Evolutionary conservation across 2,329 filamentous ascomycete genomes (phyloP), one percentile per base, ranked within the genome.

Genomic region (Penicillium aurantiogriseum): DNA sequence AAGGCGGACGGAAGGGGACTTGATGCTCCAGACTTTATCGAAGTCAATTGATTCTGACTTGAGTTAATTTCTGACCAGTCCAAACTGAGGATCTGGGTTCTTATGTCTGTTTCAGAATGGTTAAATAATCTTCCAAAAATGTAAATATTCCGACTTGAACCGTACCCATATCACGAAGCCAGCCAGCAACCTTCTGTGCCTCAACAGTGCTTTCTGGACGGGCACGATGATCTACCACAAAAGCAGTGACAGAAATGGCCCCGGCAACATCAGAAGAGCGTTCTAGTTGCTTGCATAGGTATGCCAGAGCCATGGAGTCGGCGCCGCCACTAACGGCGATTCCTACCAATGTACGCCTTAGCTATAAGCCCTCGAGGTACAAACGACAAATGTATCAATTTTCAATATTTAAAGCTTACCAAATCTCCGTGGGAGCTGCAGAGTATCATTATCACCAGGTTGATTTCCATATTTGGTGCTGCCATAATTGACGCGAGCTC

Each of bases 251-350:
- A 15, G 70, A 72, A 43, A 50, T 61, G 17, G 57, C 57, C 13
- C 63, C 63, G 38, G 63, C 51, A 17, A 65, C 55, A 25, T 56
- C 62, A 6, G 65, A 58, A 17, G 54, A 57, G 33, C 55, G 83
- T 67, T 74, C 69, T 58, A 76, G 62, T 45, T 78, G 74, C 48
- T 80, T 81, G 70, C 89, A 90, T 36, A 97, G 82, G 59, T 81
- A 86, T 54, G 92, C 91, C 59, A 99, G 80, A 29, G 93, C 93
- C 92, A 97, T 99, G n/a, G 93, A 97, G 74, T 99, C 94, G 39
- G 94, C 90, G 8, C 94, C 94, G 25, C 94, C 94, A 69, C 92
- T 97, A 60, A 97, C 80, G 17, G 92, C 94, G 58, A 97, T 78
- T 53, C 83, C 88, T 90, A 61, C 21, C 45, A 25, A 40, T n/a